A percentile compares a stretch with the other conserved stretches of the same genome.
phyloP scores from a whole-genome alignment of 768 basidiomycete genomes.

The Dendrothele bispora region DNA sequence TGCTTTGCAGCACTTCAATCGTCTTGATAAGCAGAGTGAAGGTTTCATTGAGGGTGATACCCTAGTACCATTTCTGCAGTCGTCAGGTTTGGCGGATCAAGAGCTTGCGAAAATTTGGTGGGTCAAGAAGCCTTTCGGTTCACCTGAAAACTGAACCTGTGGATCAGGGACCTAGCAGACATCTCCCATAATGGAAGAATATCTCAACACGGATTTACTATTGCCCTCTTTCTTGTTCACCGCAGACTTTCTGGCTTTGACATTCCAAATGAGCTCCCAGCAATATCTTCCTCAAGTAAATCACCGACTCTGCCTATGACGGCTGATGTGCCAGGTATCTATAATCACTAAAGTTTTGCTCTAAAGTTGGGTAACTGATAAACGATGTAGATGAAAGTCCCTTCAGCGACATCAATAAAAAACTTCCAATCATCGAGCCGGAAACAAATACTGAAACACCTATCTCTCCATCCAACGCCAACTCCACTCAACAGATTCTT shows the following conservation, averaged over 20 bases:
- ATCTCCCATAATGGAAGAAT: neutral
- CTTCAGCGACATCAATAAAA: no score
- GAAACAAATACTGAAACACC: no score
- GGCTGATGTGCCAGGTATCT: no score
- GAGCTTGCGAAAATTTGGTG: slow-evolving; percentile 9
- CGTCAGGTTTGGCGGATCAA: slow-evolving; percentile 1
- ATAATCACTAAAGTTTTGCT: neutral
- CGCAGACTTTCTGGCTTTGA: slow-evolving; percentile 7
- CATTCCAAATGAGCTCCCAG: slow-evolving; percentile 5
- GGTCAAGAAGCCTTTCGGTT: neutral
- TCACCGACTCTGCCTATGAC: neutral
- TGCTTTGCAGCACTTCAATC: neutral
- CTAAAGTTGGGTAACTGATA: no score
- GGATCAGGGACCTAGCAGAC: slow-evolving; percentile 5
- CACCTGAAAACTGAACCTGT: neutral
- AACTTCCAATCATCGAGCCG: no score
- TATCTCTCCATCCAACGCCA: no score
- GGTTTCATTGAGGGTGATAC: slow-evolving; percentile 1
- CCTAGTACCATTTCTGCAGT: neutral
- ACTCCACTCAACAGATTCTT: slow-evolving; percentile 2
- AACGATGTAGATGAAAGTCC: no score
- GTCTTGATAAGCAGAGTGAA: slow-evolving; percentile 1
- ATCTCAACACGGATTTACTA: slow-evolving; percentile 7
- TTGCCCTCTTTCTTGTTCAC: slow-evolving; percentile 10
- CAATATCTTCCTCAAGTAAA: slow-evolving; percentile 1